Conservation (phyloP, 805 yeast genomes). For the Metschnikowia continentalis region DNA sequence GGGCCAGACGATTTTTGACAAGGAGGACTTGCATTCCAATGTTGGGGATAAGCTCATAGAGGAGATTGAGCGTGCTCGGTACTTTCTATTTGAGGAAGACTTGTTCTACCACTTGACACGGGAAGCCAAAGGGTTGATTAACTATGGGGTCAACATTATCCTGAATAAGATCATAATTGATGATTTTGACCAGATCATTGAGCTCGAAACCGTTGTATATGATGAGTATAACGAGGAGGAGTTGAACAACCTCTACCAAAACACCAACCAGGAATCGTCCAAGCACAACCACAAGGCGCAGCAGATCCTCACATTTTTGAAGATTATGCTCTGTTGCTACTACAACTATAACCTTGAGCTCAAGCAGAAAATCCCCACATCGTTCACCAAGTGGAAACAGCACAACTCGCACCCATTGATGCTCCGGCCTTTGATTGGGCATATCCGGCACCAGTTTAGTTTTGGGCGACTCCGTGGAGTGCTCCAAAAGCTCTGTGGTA, state of each 20-base stretch:
- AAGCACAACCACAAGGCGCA: conserved; percentile 46
- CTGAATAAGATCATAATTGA: conserved; percentile 63
- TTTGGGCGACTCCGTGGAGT: conserved; percentile 27
- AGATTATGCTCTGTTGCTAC: conserved; percentile 58
- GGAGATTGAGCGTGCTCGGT: conserved; percentile 64
- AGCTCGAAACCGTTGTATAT: conserved; percentile 58
- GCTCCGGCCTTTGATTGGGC: conserved; percentile 55
- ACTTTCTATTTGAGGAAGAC: conserved; percentile 82
- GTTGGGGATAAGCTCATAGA: conserved; percentile 33
- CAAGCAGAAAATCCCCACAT: conserved; percentile 45
- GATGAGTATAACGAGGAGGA: conserved; percentile 39
- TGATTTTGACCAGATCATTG: conserved; percentile 61
- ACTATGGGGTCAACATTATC: conserved; percentile 64
- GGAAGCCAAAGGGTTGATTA: conserved; percentile 68
- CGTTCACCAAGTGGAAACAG: conserved; percentile 43
- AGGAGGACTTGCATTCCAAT: conserved; percentile 6
- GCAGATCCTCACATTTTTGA: conserved; percentile 48
- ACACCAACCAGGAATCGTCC: conserved; percentile 27
- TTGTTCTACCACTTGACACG: conserved; percentile 70
- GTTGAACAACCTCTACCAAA: conserved; percentile 26
- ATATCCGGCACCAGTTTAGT: conserved; percentile 50
- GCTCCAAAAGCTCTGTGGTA: conserved; percentile 21
- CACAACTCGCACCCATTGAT: conserved; percentile 43
- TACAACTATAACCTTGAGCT: conserved; percentile 44
- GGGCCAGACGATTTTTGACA: conserved; percentile 49